Base-by-base conservation (phyloP, 2,329 filamentous ascomycete species). In the Pseudogymnoascus sp. region DNA sequence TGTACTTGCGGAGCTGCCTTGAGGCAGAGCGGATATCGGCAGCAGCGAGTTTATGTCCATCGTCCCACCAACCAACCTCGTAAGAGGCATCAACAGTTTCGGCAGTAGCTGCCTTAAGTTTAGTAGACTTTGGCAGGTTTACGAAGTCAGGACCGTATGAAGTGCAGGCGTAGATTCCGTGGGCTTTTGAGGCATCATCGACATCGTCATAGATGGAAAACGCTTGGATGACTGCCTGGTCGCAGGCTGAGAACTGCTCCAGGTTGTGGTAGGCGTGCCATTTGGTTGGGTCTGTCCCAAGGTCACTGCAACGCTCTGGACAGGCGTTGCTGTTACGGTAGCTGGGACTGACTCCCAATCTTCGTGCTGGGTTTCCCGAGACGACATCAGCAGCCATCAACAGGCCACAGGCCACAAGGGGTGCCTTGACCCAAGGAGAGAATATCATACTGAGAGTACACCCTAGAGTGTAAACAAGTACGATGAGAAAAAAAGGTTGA, bases 121-220 rank as follows among this genome's bases (percentile, higher is more conserved):
- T 25, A 25, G 2, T 25, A 25, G 22, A 25, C 3, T 25, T 25
- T 14, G 65, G 63, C 6, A 63, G 38, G 33, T 61, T 39, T 7
- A 57, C 16, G 59, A 60, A 63, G 59, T 69, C 63, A 7, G 67
- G 62, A 35, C 69, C 68, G 22, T 64, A 71, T 1, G 69, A 68
- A 1, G 68, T 65, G 62, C 70, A 74, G 36, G 73, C 68, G 16
- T 67, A 61, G 59, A 75, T 73, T 38, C 69, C 69, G 62, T 74
- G 72, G 59, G 54, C 63, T 12, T 28, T n/a, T 35, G 60, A 47
- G 11, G 20, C 16, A 60, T 73, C 67, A 60, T 75, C 73, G 9
- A 75, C 70, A 9, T 61, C 60, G 60, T 75, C 73, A 50, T 71
- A 67, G 50, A 75, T 60, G n/a, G 70, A 70, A 62, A 75, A 74